phyloP scores from a whole-genome alignment of 2,329 filamentous ascomycete species.

The Fusarium dlaminii region DNA sequence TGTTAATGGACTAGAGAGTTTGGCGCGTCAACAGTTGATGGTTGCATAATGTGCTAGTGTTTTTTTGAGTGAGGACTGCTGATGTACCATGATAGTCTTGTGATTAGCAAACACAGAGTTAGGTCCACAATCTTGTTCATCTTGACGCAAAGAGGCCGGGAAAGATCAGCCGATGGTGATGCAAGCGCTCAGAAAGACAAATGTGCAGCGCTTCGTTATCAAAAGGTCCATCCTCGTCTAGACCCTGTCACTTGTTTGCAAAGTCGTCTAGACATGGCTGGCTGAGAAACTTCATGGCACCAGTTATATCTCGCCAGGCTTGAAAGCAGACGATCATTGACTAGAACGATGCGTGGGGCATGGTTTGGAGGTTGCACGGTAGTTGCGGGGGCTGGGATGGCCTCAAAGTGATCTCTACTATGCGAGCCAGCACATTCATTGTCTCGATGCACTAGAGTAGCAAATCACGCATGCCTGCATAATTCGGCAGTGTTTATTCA shows the following conservation, averaged over 20 bases:
- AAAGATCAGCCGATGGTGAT: not conserved
- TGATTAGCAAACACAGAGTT: constrained; percentile 15
- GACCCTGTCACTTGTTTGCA: constrained; percentile 1
- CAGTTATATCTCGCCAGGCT: not conserved
- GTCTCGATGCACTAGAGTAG: not conserved
- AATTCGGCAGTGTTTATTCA: not conserved
- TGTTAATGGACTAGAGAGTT: constrained; percentile 7
- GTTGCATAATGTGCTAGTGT: constrained; percentile 26
- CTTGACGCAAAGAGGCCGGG: not conserved
- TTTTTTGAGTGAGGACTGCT: constrained; percentile 18
- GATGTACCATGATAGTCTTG: constrained; percentile 7
- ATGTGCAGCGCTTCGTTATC: not conserved
- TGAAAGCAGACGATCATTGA: not conserved
- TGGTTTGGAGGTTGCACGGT: constrained; percentile 1
- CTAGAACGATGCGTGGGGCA: constrained; percentile 16
- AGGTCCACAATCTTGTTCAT: constrained; percentile 9
- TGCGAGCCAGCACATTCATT: constrained; percentile 4
- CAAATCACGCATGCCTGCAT: not conserved
- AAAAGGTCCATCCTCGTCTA: constrained; percentile 2
- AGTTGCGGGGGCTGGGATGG: constrained; percentile 12
- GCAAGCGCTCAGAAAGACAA: constrained; percentile 3
- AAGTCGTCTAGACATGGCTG: not conserved
- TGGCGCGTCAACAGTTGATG: constrained; percentile 13
- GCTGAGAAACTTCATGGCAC: not conserved
- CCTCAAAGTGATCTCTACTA: constrained; percentile 8